Evolutionary conservation across 352 stramenopile genomes (phyloP), one percentile per base, ranked within the genome.

Genomic region (Pythium myriotylum): DNA sequence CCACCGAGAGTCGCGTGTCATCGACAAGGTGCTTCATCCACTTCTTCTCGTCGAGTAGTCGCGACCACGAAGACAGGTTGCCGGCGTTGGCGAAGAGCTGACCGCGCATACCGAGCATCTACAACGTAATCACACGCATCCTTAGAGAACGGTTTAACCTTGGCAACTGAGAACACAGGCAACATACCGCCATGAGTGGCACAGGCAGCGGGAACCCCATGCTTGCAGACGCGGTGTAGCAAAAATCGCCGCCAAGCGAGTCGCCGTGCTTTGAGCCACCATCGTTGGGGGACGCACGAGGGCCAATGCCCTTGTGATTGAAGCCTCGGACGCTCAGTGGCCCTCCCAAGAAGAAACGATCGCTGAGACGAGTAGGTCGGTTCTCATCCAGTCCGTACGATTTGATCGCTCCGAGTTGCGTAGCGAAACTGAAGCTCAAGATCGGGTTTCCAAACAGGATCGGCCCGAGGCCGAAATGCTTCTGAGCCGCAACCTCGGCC

Each of bases 291-390:
- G 89, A 92, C 14, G 91, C 89, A 9, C 90, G 86, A 45, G 89
- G 89, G 27, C 91, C 91, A 19, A 95, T 83, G 17, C 91, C 91
- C 72, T 95, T 94, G 73, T 96, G 77, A 64, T 96, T 91, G 61
- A 97, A 97, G 17, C 91, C 91, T 40, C 91, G 87, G 47, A 97
- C 75, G 32, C 59, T 95, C 74, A 96, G 87, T 2, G 90, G 89
- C 0, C 91, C 91, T 8, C 91, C 91, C 24, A 97, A 62, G 74
- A 96, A 96, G 62, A 97, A 97, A 13, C 91, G 86, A 62, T 97
- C 91, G 67, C 88, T 96, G 48, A 97, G 91, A 20, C 86, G 83
- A n/a, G 88, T 85, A 14, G 86, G 84, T n/a, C 81, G 84, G 54
- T 81, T 67, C 51, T 88, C 70, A 47, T 92, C 83, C 43, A 49